Evolutionary conservation across 371 early-diverging fungal genomes (phyloP), one percentile per base, ranked within the genome.

Genomic region (Apophysomyces elegans): DNA sequence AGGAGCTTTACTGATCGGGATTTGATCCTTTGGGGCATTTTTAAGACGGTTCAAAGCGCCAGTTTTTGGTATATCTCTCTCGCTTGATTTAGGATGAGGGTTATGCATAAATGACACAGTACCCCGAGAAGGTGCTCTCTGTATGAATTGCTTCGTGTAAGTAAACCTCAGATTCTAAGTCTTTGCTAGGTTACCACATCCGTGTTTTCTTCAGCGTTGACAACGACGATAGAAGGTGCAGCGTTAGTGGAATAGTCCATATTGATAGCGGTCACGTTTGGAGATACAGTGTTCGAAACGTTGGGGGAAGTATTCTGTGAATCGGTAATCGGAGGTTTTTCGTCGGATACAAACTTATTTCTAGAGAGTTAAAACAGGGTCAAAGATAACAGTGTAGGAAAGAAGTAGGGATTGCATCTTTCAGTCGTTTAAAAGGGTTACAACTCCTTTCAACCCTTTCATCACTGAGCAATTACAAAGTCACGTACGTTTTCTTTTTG

Each of bases 1-100:
- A 12, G 95, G 94, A 5, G 89, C 86, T 77, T 93, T 93, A 75
- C 86, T 87, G 69, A 91, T 84, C 36, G 92, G 91, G 46, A 93
- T 92, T 38, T 87, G 82, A 72, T 94, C 93, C 78, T 91, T 93
- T 4, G 92, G 88, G 13, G 91, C 81, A 66, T 88, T 90, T 73
- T 94, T 95, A 68, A 95, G 70, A 67, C 93, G 84, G 68, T 84
- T 90, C 32, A 95, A 66, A 21, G 94, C 84, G 32, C 91, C 93
- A 58, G 89, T 86, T 76, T 90, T 93, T 13, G 93, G 92, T 56
- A 78, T 71, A 61, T 77, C 77, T 16, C 76, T 68, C 61, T 74
- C 73, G 46, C 64, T 65, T 6, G 73, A 59, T 66, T 73, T 73
- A 18, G 18, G 39, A 50, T 50, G 54, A 39, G 63, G 63, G 45